Conservation (phyloP, 352 stramenopile genomes). For the Pythium aristosporum region DNA sequence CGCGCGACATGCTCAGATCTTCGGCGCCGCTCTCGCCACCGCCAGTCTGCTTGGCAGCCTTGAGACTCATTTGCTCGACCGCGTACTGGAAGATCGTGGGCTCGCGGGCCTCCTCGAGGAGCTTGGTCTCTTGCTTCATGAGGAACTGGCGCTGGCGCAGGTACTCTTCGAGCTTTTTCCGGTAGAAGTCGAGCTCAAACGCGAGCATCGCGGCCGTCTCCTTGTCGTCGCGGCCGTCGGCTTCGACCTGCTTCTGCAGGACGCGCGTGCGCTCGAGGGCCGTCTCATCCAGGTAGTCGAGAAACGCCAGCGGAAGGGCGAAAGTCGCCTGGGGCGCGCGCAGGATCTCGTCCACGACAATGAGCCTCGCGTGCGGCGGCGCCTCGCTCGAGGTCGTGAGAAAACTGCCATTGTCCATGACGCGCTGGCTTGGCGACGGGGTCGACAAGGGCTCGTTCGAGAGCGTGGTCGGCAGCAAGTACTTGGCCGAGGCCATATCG, state of each 20-base stretch:
- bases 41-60: slow-evolving; percentile 9
- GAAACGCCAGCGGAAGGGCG: slow-evolving; percentile 63
- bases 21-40: slow-evolving; percentile 3
- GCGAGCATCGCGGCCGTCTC: slow-evolving; percentile 36
- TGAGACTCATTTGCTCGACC: slow-evolving; percentile 19
- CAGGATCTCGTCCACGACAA: slow-evolving; percentile 79
- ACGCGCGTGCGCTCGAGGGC: slow-evolving; percentile 49
- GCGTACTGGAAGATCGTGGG: slow-evolving; percentile 36
- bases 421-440: slow-evolving; percentile 25
- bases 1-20: neutral
- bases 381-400: slow-evolving; percentile 39
- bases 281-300: slow-evolving; percentile 74
- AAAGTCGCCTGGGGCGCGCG: slow-evolving; percentile 74
- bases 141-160: slow-evolving; percentile 75
- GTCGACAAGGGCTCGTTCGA: neutral
- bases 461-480: slow-evolving; percentile 65
- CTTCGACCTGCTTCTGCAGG: slow-evolving; percentile 47
- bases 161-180: slow-evolving; percentile 72
- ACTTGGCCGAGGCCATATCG: slow-evolving; percentile 78
- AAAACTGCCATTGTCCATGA: slow-evolving; percentile 72
- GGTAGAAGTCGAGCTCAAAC: slow-evolving; percentile 59
- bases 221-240: slow-evolving; percentile 26
- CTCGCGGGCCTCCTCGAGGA: slow-evolving; percentile 54
- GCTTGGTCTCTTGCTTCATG: slow-evolving; percentile 67
- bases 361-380: slow-evolving; percentile 37